These are phyloP conservation scores for Hippophae tibetana DNA, from an alignment of 306 rosid genomes.

Conservation along the genomic window DNA sequence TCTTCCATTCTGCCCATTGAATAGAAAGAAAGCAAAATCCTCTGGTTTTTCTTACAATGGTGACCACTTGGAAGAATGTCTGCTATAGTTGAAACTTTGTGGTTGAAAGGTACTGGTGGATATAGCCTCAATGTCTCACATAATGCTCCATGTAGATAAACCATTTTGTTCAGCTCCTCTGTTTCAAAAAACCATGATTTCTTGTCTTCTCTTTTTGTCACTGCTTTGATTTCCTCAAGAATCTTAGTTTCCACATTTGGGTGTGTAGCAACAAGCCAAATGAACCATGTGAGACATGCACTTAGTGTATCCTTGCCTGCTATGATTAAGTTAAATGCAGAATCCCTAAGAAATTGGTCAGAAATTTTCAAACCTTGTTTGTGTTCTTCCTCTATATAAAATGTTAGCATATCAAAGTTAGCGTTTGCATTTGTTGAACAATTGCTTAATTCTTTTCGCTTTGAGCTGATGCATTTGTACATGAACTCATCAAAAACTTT, in stretches of 20 bases:
- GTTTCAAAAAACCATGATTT: not conserved
- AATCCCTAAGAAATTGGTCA: constrained; percentile 16
- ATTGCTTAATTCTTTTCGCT: not conserved
- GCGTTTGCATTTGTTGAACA: not conserved
- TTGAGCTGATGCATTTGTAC: not conserved
- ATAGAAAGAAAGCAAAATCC: constrained; percentile 25
- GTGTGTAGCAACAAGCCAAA: constrained; percentile 13
- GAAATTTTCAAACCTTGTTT: not conserved
- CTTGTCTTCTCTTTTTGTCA: not conserved
- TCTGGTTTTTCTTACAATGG: constrained; percentile 1
- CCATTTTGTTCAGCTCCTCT: constrained; percentile 8
- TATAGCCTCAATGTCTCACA: constrained; percentile 43
- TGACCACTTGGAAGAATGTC: constrained; percentile 53
- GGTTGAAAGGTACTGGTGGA: constrained; percentile 42
- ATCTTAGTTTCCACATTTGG: constrained; percentile 8
- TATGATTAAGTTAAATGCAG: not conserved
- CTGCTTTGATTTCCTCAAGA: constrained; percentile 11
- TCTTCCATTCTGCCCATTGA: constrained; percentile 45
- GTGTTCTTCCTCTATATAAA: not conserved
- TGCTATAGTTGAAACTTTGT: constrained; percentile 13
- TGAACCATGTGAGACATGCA: constrained; percentile 17
- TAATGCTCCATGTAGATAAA: constrained; percentile 44
- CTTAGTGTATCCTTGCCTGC: constrained; percentile 17
- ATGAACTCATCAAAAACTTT: constrained; percentile 12
- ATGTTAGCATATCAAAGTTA: constrained; percentile 11